Evolutionary conservation across 331 rosid genomes (phyloP).

Genomic region (Telfairia occidentalis): DNA sequence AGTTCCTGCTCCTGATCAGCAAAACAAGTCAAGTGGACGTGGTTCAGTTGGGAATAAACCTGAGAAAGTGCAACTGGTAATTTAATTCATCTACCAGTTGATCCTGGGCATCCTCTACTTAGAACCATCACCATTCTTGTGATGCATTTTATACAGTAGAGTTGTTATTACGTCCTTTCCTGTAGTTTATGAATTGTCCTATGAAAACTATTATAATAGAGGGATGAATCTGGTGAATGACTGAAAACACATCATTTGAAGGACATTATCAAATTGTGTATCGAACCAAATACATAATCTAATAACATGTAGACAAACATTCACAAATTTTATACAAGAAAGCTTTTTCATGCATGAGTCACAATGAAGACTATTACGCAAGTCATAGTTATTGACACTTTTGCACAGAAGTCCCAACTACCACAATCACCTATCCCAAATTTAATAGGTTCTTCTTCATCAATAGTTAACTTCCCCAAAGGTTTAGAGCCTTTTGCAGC

Average conservation of each 20-base stretch:
- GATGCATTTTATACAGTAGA: neutral
- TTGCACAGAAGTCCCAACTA: neutral
- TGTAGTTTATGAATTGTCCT: neutral
- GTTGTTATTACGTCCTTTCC: neutral
- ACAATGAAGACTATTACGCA: neutral
- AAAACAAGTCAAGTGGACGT: conserved; percentile 32
- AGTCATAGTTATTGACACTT: neutral
- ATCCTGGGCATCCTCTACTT: neutral
- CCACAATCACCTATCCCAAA: neutral
- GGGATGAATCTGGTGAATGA: neutral
- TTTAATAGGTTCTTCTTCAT: neutral
- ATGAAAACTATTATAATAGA: neutral
- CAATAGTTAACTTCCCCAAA: neutral
- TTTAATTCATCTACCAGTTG: conserved; percentile 10
- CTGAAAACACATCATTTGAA: neutral
- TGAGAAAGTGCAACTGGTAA: conserved; percentile 90
- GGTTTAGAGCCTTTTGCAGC: neutral
- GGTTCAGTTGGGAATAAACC: conserved; percentile 52
- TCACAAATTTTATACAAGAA: neutral
- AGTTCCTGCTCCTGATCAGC: conserved; percentile 36
- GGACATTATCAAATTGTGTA: neutral
- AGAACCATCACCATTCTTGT: neutral
- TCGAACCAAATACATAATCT: neutral
- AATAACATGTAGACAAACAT: neutral
- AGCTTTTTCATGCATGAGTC: neutral